Conservation (phyloP, 2,329 filamentous ascomycete genomes). For the Neoarthrinium moseri region DNA sequence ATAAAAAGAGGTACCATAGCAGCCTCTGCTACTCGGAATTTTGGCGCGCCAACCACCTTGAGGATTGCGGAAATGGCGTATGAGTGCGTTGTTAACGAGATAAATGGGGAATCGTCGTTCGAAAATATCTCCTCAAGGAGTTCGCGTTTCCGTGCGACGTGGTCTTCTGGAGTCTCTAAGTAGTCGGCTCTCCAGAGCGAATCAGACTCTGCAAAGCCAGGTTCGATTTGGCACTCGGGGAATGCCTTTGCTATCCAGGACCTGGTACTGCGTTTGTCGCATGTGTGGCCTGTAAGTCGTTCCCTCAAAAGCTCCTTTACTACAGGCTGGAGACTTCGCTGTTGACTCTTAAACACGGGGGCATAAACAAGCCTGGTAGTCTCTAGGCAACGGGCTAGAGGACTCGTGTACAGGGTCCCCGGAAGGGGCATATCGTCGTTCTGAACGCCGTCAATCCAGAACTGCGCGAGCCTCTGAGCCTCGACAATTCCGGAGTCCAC, state of each 20-base stretch:
- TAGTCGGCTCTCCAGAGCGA: constrained; percentile 10
- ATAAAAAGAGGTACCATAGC: constrained; percentile 17
- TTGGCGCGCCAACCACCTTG: constrained; percentile 4
- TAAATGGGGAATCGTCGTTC: constrained; percentile 12
- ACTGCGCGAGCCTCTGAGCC: constrained; percentile 7
- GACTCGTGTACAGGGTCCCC: constrained; percentile 15
- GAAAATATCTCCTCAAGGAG: constrained; percentile 18
- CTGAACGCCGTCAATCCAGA: constrained; percentile 9
- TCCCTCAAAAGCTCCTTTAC: constrained; percentile 18
- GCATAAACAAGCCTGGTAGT: constrained; percentile 14
- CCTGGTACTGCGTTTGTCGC: constrained; percentile 16
- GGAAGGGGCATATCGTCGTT: constrained; percentile 12
- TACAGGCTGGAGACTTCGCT: constrained; percentile 10
- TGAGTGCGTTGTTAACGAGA: constrained; percentile 17
- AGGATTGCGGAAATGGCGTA: constrained; percentile 15
- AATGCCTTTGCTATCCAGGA: constrained; percentile 15
- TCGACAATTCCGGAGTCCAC: constrained; percentile 11
- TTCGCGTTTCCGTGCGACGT: constrained; percentile 11
- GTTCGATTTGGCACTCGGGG: constrained; percentile 14
- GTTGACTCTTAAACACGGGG: neutral
- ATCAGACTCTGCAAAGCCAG: constrained; percentile 13
- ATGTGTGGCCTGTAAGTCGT: constrained; percentile 17
- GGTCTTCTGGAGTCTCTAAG: constrained; percentile 11
- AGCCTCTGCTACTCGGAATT: constrained; percentile 14
- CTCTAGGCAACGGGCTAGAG: constrained; percentile 15